A percentile compares a stretch with the other conserved stretches of the same genome.
These are phyloP conservation scores for Sphaerulina vaccinii DNA, from an alignment of 2,329 filamentous ascomycete genomes.

Conservation along the genomic window DNA sequence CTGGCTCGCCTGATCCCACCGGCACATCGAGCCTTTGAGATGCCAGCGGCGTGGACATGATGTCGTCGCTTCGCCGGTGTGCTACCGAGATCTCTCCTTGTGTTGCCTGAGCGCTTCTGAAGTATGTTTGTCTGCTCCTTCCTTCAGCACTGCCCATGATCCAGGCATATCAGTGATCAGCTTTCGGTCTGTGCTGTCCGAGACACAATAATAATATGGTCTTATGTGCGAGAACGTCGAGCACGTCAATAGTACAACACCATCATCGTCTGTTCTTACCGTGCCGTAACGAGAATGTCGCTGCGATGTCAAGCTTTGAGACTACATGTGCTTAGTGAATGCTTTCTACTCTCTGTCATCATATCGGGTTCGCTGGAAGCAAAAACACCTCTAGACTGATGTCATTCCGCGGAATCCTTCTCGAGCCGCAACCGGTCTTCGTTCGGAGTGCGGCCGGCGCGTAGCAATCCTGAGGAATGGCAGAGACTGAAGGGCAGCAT, in stretches of 20 bases:
- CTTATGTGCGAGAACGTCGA: no score
- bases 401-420: slow-evolving; percentile 1
- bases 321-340: neutral
- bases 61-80: no score
- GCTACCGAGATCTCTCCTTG: no score
- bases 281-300: neutral
- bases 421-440: neutral
- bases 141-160: no score
- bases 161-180: no score
- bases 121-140: neutral
- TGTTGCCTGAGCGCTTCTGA: neutral
- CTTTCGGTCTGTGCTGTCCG: no score
- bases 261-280: neutral
- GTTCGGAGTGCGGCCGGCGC: neutral
- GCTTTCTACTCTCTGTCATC: neutral
- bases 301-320: neutral
- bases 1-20: slow-evolving; percentile 1
- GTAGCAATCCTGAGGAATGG: no score
- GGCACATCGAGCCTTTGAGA: slow-evolving; percentile 1
- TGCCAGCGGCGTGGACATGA: slow-evolving; percentile 3
- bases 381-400: neutral
- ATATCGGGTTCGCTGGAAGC: neutral
- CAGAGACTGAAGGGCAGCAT: neutral
- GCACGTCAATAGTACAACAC: no score
- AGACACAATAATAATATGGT: no score